Conservation (phyloP, 2,329 filamentous ascomycete genomes). For the Cladobotryum mycophilum region DNA sequence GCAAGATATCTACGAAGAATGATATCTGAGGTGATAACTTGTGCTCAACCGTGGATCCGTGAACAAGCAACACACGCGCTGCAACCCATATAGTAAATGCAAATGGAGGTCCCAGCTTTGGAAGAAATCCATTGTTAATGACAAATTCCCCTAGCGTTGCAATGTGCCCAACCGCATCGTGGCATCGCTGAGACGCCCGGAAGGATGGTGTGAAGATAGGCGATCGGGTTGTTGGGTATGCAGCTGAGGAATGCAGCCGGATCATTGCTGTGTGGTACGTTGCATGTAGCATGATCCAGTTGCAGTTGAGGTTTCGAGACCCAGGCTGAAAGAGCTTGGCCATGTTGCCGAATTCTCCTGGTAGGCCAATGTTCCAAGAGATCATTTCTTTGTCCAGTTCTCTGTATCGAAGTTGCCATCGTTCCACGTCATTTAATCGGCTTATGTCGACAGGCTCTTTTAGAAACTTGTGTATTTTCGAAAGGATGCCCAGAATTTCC, state of each 20-base stretch:
- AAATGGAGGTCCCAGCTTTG: slow-evolving; percentile 81
- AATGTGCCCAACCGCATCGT: slow-evolving; percentile 77
- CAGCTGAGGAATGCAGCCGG: slow-evolving; percentile 82
- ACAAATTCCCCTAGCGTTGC: slow-evolving; percentile 74
- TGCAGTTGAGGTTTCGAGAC: slow-evolving; percentile 66
- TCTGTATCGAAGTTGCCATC: slow-evolving; percentile 83
- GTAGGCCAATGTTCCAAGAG: slow-evolving; percentile 77
- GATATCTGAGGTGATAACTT: slow-evolving; percentile 73
- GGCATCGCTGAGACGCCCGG: slow-evolving; percentile 75
- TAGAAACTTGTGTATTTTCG: slow-evolving; percentile 80
- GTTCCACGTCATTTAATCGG: slow-evolving; percentile 74
- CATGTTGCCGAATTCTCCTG: slow-evolving; percentile 79
- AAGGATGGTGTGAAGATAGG: slow-evolving; percentile 87
- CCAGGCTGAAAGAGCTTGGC: slow-evolving; percentile 67
- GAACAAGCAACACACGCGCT: slow-evolving; percentile 77
- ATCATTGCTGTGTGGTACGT: slow-evolving; percentile 89
- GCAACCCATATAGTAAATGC: slow-evolving; percentile 92
- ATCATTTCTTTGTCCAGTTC: slow-evolving; percentile 75
- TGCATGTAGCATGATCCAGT: slow-evolving; percentile 86
- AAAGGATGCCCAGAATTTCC: slow-evolving; percentile 80
- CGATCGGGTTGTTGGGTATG: slow-evolving; percentile 83
- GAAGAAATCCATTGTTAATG: slow-evolving; percentile 64
- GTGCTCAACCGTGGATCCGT: slow-evolving; percentile 83
- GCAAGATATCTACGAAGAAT: slow-evolving; percentile 75
- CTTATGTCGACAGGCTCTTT: slow-evolving; percentile 87